A percentile compares a stretch with the other conserved stretches of the same genome.
Conservation (phyloP, 495 filamentous ascomycete species). For the Penicillium simplicissimum region DNA sequence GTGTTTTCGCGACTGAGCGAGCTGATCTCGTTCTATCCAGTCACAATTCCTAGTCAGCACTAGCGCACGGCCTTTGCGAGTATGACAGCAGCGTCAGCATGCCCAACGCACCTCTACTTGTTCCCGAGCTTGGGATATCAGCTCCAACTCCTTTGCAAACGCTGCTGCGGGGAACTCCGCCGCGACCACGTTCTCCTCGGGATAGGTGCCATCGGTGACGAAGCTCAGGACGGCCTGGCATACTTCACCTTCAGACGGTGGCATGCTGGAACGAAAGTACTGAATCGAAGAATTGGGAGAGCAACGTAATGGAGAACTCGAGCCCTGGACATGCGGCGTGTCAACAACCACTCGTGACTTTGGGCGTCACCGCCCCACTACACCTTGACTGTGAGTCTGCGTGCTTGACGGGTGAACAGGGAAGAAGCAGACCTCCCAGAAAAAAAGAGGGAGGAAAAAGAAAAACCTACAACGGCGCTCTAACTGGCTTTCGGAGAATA, state of each 20-base stretch:
- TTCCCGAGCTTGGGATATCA: constrained; percentile 63
- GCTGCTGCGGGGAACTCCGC: constrained; percentile 58
- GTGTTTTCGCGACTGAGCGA: constrained; percentile 69
- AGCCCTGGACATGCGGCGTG: constrained; percentile 16
- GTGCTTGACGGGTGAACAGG: neutral
- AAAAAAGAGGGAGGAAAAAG: neutral
- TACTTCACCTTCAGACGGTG: constrained; percentile 36
- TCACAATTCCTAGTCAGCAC: constrained; percentile 5
- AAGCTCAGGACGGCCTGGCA: constrained; percentile 72
- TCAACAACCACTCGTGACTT: constrained; percentile 34
- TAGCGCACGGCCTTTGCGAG: neutral
- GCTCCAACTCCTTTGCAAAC: constrained; percentile 62
- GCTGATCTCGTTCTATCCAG: constrained; percentile 65
- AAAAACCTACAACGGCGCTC: neutral
- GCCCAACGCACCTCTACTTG: constrained; percentile 62
- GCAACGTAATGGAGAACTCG: constrained; percentile 1
- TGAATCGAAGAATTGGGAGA: neutral
- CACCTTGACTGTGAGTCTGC: constrained; percentile 5
- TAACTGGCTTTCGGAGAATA: neutral
- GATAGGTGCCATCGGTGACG: constrained; percentile 69
- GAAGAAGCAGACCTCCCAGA: neutral
- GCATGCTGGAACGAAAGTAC: constrained; percentile 7
- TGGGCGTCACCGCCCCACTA: constrained; percentile 33
- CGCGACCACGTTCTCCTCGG: constrained; percentile 70
- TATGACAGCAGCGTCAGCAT: neutral